Base-by-base conservation (phyloP, 805 yeast species). In the Isabelozyma pseudorhagii region DNA sequence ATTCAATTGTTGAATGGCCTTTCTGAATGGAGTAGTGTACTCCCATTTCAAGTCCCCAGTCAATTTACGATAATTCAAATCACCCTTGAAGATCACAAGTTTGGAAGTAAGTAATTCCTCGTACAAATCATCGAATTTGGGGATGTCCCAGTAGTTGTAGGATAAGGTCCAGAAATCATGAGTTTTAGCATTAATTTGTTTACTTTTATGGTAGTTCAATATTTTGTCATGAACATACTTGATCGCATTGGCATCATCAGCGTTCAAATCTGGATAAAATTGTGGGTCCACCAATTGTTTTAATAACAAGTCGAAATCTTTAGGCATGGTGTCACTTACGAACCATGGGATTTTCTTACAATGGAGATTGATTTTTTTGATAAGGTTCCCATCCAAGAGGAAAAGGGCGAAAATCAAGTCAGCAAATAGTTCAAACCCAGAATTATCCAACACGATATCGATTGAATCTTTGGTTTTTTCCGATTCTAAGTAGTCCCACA, bases 321-420 rank as follows among this genome's bases (percentile, higher is more conserved):
- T 84, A 28, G 89, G 81, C 83, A 91, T 83, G 8, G 94, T 96
- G 67, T 94, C 99, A 57, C 97, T 89, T 15, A 94, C 98, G 85
- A 94, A 93, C 96, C 98, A 94, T 34, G 98, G 97, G 51, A 91
- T 80, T 46, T 83, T 82, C 67, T 94, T 94, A 55, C 96, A 90
- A 67, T 94, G 99, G 53, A 92, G 75, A 15, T 83, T 85, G 52
- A 93, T 81, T 49, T 79, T 72, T 18, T 74, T 70, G 13, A 82
- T 84, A 18, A 92, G 64, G n/a, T 81, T 79, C 13, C 88, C 69
- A 58, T 92, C 96, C 21, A 94, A 61, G 41, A 69, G 59, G 49
- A 72, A 72, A 38, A 69, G 52, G 8, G 63, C 59, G 46, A 71
- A 61, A 8, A 64, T 55, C 46, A 67, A 59, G 50, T 67, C 71